Percentiles rank a stretch among this genome's conserved stretches.
phyloP scores from a whole-genome alignment of 1,284 basidiomycete species.

The Puccinia triticina region DNA sequence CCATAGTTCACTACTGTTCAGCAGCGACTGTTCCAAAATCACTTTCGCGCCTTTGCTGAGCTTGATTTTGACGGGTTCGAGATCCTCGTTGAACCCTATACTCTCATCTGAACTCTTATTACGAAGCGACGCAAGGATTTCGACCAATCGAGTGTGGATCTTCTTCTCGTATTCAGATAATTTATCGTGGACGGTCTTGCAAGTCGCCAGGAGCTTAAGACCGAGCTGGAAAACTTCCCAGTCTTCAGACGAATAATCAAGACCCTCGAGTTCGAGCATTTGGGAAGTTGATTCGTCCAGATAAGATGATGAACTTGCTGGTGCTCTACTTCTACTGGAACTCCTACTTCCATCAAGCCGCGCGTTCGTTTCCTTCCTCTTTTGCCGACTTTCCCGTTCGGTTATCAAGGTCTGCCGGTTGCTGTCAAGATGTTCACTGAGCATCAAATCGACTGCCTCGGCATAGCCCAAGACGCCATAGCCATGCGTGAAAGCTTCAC shows the following conservation, averaged over 20 bases:
- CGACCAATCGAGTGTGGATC: constrained; percentile 67
- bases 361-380: not conserved
- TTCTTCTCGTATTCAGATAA: constrained; percentile 71
- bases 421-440: constrained; percentile 70
- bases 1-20: constrained; percentile 78
- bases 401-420: constrained; percentile 63
- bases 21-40: constrained; percentile 74
- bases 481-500: constrained; percentile 79
- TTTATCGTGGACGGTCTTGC: constrained; percentile 71
- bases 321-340: not conserved
- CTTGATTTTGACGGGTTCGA: constrained; percentile 65
- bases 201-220: constrained; percentile 78
- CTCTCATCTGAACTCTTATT: constrained; percentile 65
- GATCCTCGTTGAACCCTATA: constrained; percentile 60
- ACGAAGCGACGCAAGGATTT: constrained; percentile 67
- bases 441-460: constrained; percentile 71
- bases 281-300: constrained; percentile 49
- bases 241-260: constrained; percentile 84
- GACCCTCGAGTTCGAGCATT: constrained; percentile 62
- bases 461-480: constrained; percentile 76
- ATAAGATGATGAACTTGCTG: constrained; percentile 29
- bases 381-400: constrained; percentile 43
- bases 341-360: not conserved
- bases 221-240: constrained; percentile 80
- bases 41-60: constrained; percentile 72